These are phyloP conservation scores for Trichoderma oligosporum DNA, from an alignment of 2,329 filamentous ascomycete genomes.

Conservation along the genomic window DNA sequence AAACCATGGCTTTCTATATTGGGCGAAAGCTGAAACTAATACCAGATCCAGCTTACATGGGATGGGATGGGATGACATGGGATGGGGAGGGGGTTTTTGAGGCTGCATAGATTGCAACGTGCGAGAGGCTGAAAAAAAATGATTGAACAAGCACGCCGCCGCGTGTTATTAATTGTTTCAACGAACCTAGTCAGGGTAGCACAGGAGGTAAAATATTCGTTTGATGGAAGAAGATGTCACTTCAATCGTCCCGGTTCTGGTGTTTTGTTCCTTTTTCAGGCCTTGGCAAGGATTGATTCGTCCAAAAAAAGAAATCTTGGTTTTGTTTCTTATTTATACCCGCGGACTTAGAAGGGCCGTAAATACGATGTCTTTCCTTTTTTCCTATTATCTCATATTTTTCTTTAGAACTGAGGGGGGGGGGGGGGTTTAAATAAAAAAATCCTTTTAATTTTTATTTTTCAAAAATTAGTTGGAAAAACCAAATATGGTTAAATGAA, in stretches of 20 bases:
- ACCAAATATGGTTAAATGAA: too few species aligned
- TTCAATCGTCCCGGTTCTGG: neutral
- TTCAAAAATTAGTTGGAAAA: too few species aligned
- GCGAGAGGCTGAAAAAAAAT: neutral
- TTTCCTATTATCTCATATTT: too few species aligned
- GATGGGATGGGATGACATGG: conserved; percentile 2
- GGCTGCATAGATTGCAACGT: conserved; percentile 8
- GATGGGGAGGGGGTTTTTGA: too few species aligned
- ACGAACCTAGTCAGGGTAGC: too few species aligned
- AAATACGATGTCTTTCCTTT: neutral
- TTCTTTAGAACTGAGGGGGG: neutral
- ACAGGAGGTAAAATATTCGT: too few species aligned
- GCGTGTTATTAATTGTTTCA: too few species aligned
- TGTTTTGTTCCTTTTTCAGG: neutral
- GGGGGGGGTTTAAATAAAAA: too few species aligned
- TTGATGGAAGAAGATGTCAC: too few species aligned
- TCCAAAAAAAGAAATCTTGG: too few species aligned
- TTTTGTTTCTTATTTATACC: neutral
- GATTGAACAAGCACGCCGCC: neutral
- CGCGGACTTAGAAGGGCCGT: neutral
- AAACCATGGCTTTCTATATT: conserved; percentile 5
- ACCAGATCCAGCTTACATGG: conserved; percentile 12
- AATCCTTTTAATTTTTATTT: too few species aligned
- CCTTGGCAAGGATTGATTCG: neutral
- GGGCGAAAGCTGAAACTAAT: conserved; percentile 17